phyloP scores from a whole-genome alignment of 139 green algal genomes.

The Asterochloris sp. region DNA sequence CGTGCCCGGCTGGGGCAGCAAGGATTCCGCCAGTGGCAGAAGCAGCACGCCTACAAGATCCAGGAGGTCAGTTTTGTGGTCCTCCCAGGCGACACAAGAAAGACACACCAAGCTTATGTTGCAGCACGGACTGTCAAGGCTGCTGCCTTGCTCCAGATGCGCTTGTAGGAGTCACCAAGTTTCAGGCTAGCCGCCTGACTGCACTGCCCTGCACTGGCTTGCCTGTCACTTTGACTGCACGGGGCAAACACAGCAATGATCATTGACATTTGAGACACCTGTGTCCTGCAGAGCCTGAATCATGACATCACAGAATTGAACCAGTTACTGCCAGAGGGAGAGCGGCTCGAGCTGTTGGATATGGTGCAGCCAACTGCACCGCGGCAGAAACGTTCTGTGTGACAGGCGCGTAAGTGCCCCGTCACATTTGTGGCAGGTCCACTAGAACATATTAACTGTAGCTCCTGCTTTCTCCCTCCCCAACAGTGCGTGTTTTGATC shows the following conservation, averaged over 20 bases:
- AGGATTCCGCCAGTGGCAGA: slow-evolving; percentile 3
- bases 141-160: neutral
- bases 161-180: neutral
- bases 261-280: neutral
- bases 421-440: too few species aligned
- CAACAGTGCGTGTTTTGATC: too few species aligned
- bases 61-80: neutral
- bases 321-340: slow-evolving; percentile 12
- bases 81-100: neutral
- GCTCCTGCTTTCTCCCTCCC: too few species aligned
- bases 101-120: neutral
- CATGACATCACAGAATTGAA: slow-evolving; percentile 7
- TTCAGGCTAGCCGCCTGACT: neutral
- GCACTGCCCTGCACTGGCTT: neutral
- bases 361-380: slow-evolving; percentile 3
- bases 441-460: too few species aligned
- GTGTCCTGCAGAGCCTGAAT: slow-evolving; percentile 1
- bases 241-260: neutral
- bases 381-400: neutral
- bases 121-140: neutral
- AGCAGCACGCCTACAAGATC: slow-evolving; percentile 8
- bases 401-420: too few species aligned
- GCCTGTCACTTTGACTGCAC: neutral
- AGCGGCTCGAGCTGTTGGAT: slow-evolving; percentile 15
- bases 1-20: slow-evolving; percentile 7